A percentile compares a stretch with the other conserved stretches of the same genome.
phyloP scores from a whole-genome alignment of 768 basidiomycete species.

The Imleria badia region DNA sequence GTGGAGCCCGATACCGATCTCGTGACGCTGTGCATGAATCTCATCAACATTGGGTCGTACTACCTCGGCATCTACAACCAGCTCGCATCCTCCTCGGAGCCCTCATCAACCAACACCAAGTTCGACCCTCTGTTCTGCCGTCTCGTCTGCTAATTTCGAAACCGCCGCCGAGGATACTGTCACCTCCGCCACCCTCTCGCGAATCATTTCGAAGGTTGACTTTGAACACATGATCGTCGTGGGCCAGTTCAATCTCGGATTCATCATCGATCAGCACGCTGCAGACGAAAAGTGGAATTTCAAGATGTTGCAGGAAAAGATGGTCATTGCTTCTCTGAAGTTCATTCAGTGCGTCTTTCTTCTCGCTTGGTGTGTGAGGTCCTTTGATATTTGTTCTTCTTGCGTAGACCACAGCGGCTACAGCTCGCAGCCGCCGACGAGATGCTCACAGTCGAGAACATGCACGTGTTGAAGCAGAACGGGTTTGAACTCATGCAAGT shows the following conservation, averaged over 20 bases:
- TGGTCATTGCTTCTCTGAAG: constrained; percentile 82
- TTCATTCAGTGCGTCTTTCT: constrained; percentile 64
- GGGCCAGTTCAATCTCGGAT: constrained; percentile 96
- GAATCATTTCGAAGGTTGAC: constrained; percentile 85
- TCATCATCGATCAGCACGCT: constrained; percentile 97
- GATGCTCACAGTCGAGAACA: constrained; percentile 80
- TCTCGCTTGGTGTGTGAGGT: too few species aligned
- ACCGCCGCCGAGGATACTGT: constrained; percentile 50
- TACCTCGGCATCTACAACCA: constrained; percentile 19
- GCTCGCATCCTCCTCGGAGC: not conserved
- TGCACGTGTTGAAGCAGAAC: constrained; percentile 79
- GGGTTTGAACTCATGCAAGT: constrained; percentile 81
- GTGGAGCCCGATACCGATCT: constrained; percentile 1
- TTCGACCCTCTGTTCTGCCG: constrained; percentile 20
- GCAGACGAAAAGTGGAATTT: constrained; percentile 99
- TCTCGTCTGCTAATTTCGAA: constrained; percentile 31
- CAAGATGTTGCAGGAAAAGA: constrained; percentile 89
- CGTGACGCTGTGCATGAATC: constrained; percentile 21
- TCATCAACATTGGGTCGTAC: constrained; percentile 17
- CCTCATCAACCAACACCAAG: constrained; percentile 1
- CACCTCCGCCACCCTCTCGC: constrained; percentile 67
- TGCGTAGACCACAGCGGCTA: constrained; percentile 76
- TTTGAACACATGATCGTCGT: constrained; percentile 81
- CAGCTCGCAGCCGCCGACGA: constrained; percentile 91
- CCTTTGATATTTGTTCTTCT: too few species aligned